These are phyloP conservation scores for Ophiostoma montium DNA, from an alignment of 2,329 filamentous ascomycete species.

Conservation along the genomic window DNA sequence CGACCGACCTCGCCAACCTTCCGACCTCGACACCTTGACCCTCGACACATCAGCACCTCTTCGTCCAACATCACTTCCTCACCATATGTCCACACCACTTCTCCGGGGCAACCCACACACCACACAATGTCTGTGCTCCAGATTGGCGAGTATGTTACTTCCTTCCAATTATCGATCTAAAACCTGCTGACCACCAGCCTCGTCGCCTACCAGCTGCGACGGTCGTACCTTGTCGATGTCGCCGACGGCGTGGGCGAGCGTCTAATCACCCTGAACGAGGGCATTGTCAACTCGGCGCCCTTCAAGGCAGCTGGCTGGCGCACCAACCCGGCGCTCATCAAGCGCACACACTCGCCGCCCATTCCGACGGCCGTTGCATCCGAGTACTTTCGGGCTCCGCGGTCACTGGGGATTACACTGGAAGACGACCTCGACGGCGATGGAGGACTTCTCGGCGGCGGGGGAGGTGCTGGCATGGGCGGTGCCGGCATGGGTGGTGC, in stretches of 20 bases:
- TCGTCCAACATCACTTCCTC: no score
- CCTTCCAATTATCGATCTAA: background rate
- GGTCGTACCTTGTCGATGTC: conserved; percentile 65
- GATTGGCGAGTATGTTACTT: conserved; percentile 25
- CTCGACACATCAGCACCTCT: background rate
- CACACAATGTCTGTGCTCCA: conserved; percentile 29
- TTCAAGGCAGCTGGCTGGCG: conserved; percentile 78
- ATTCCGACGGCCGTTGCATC: conserved; percentile 72
- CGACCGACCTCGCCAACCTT: background rate
- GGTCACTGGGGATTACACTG: conserved; percentile 46
- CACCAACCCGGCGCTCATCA: conserved; percentile 58
- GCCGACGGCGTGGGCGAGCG: conserved; percentile 76
- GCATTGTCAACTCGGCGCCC: conserved; percentile 62
- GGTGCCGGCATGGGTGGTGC: no score
- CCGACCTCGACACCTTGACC: no score
- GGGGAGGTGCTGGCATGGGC: background rate
- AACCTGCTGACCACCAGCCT: conserved; percentile 37
- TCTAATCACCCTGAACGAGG: conserved; percentile 66
- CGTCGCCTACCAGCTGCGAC: conserved; percentile 69
- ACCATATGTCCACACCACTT: background rate
- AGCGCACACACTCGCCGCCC: conserved; percentile 72
- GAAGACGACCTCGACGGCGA: conserved; percentile 61
- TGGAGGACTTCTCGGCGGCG: conserved; percentile 49
- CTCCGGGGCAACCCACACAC: background rate
- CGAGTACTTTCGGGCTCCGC: conserved; percentile 68